A percentile compares a stretch with the other conserved stretches of the same genome.
phyloP scores from a whole-genome alignment of 768 basidiomycete species.

The Lentinula guzmanii region DNA sequence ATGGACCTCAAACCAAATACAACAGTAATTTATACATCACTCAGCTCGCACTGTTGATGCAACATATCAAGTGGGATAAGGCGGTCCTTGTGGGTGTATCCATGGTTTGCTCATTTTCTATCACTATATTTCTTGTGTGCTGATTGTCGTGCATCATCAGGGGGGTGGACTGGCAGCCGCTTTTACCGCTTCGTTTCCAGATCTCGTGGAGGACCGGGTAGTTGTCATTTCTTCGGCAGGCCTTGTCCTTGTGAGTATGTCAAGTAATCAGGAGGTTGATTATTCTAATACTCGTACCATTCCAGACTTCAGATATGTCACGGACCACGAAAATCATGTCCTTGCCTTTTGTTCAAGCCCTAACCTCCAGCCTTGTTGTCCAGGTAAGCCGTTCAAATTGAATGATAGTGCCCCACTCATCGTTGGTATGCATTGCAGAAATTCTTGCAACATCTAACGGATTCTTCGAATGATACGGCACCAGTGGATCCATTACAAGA shows the following conservation, averaged over 20 bases:
- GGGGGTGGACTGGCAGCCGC: slow-evolving; percentile 71
- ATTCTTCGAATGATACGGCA: slow-evolving; percentile 21
- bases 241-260: slow-evolving; percentile 49
- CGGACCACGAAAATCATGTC: slow-evolving; percentile 76
- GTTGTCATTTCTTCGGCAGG: slow-evolving; percentile 67
- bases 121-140: not conserved
- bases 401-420: not conserved
- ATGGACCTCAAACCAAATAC: slow-evolving; percentile 68
- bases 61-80: slow-evolving; percentile 67
- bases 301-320: slow-evolving; percentile 59
- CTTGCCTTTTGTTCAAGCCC: slow-evolving; percentile 62
- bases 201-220: slow-evolving; percentile 60
- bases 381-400: slow-evolving; percentile 34
- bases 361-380: slow-evolving; percentile 57
- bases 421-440: slow-evolving; percentile 23
- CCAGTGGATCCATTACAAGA: slow-evolving; percentile 35
- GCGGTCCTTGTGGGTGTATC: slow-evolving; percentile 65
- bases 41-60: slow-evolving; percentile 81
- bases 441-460: slow-evolving; percentile 47
- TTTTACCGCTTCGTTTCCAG: slow-evolving; percentile 66
- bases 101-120: slow-evolving; percentile 46
- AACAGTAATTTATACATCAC: slow-evolving; percentile 59
- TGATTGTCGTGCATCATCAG: slow-evolving; percentile 23
- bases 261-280: not conserved
- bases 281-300: not conserved